phyloP scores from a whole-genome alignment of 345 rosid genomes.

The Sisymbrium irio region DNA sequence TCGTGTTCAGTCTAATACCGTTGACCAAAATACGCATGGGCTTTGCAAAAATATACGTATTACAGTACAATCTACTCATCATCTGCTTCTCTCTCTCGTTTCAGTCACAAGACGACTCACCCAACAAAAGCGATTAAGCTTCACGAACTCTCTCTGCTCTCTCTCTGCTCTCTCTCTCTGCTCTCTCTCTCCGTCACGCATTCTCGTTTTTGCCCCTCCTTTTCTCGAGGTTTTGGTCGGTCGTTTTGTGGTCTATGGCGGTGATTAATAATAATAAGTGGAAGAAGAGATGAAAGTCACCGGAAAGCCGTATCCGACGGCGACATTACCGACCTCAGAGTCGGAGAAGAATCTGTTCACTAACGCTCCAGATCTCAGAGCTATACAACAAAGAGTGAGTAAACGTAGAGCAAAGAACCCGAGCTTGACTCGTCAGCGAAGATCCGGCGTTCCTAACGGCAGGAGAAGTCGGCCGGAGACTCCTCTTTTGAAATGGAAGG shows the following conservation, averaged over 20 bases:
- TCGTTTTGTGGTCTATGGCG: constrained; percentile 16
- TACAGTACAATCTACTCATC: constrained; percentile 8
- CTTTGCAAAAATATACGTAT: constrained; percentile 18
- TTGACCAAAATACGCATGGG: constrained; percentile 28
- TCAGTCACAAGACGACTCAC: constrained; percentile 32
- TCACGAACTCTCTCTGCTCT: constrained; percentile 25
- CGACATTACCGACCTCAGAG: constrained; percentile 39
- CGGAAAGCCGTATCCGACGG: constrained; percentile 48
- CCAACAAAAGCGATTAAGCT: constrained; percentile 26
- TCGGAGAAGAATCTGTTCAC: constrained; percentile 27
- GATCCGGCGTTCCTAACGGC: constrained; percentile 47
- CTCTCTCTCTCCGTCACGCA: constrained; percentile 18
- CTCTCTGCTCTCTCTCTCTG: not conserved
- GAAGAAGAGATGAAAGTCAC: constrained; percentile 63
- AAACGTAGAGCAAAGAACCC: constrained; percentile 50
- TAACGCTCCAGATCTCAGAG: constrained; percentile 57
- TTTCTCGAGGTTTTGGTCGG: constrained; percentile 15
- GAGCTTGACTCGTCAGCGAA: constrained; percentile 50
- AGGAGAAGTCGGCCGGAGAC: constrained; percentile 76
- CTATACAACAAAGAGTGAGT: constrained; percentile 34
- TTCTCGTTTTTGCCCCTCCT: constrained; percentile 12
- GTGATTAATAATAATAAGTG: constrained; percentile 2
- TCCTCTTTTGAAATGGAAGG: constrained; percentile 76
- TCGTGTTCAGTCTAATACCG: constrained; percentile 6
- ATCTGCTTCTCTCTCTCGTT: constrained; percentile 23